These are phyloP conservation scores for Curvularia hawaiiensis DNA, from an alignment of 2,329 filamentous ascomycete species.

Conservation along the genomic window DNA sequence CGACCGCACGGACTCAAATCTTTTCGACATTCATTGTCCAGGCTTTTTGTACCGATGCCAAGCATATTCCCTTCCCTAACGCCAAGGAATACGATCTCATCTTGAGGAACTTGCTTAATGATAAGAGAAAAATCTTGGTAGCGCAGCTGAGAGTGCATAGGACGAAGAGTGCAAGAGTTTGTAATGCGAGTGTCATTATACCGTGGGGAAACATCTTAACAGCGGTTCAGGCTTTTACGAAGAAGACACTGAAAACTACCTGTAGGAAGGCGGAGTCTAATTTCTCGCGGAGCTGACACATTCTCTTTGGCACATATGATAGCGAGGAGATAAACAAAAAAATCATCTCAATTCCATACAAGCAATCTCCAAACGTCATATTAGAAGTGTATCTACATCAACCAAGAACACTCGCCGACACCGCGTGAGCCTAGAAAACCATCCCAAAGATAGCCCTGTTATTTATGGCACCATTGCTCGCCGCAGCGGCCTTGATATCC, in stretches of 20 bases:
- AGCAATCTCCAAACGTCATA: background rate
- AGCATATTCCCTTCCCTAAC: too few species aligned
- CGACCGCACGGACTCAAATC: too few species aligned
- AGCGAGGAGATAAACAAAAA: background rate
- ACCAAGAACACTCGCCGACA: background rate
- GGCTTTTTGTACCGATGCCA: too few species aligned
- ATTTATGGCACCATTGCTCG: background rate
- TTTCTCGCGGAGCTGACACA: background rate
- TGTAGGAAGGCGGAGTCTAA: background rate
- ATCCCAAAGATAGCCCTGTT: background rate
- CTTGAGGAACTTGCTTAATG: background rate
- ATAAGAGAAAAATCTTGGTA: background rate
- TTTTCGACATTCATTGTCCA: too few species aligned
- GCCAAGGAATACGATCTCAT: too few species aligned
- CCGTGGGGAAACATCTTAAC: background rate
- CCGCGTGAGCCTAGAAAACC: background rate
- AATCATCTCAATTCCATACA: background rate
- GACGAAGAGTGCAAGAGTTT: background rate
- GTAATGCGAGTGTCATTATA: background rate
- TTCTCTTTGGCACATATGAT: background rate
- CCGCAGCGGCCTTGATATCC: background rate
- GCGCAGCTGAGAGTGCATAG: background rate
- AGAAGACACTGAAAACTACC: background rate
- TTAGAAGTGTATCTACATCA: background rate
- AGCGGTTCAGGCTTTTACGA: background rate